Conservation (phyloP, 2,329 filamentous ascomycete species). For the Didymella keratinophila region DNA sequence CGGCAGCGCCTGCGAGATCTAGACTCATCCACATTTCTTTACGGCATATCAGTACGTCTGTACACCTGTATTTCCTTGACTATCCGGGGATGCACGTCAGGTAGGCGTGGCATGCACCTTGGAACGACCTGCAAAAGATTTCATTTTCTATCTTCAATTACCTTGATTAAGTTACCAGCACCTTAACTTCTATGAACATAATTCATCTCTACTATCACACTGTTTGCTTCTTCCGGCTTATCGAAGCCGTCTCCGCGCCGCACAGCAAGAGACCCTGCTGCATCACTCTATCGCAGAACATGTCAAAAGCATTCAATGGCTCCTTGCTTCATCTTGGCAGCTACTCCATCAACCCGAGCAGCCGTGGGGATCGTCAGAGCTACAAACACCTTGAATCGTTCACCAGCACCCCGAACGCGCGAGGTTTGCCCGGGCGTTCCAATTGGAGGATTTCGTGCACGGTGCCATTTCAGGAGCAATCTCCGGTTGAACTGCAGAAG, state of each 20-base stretch:
- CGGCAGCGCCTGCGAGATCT: slow-evolving; percentile 35
- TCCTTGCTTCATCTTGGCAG: neutral
- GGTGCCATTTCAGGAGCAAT: slow-evolving; percentile 6
- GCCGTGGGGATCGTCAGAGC: slow-evolving; percentile 3
- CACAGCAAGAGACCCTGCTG: neutral
- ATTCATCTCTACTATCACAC: slow-evolving; percentile 29
- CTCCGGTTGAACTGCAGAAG: slow-evolving; percentile 5
- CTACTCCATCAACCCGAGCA: slow-evolving; percentile 2
- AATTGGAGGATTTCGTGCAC: slow-evolving; percentile 12
- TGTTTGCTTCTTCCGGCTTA: neutral
- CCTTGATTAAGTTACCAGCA: slow-evolving; percentile 9
- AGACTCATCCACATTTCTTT: slow-evolving; percentile 35
- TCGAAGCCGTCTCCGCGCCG: neutral
- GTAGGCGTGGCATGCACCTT: slow-evolving; percentile 29
- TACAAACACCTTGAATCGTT: neutral
- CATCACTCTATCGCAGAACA: neutral
- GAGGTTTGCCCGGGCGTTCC: neutral
- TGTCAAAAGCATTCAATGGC: neutral
- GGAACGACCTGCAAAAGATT: slow-evolving; percentile 35
- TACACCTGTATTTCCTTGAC: slow-evolving; percentile 38
- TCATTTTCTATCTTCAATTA: slow-evolving; percentile 23
- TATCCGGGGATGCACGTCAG: slow-evolving; percentile 30
- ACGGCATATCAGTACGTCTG: slow-evolving; percentile 42
- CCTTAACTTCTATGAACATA: slow-evolving; percentile 46
- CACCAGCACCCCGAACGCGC: neutral